Conservation (phyloP, 352 stramenopile species). For the Chrysophaeum taylorii region DNA sequence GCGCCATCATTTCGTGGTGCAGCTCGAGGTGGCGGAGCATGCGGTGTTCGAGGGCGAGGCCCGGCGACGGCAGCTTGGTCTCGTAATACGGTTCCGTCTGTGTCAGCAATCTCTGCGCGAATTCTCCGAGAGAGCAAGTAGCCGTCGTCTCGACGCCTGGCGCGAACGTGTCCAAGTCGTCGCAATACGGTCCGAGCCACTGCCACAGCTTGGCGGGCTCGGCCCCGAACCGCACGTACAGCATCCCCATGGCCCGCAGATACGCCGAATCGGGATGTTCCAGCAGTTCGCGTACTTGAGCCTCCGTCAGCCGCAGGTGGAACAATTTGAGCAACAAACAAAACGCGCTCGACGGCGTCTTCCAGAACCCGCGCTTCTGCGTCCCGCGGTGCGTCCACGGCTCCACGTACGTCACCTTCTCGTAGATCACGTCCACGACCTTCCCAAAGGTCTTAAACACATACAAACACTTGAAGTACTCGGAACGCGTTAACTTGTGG, state of each 20-base stretch:
- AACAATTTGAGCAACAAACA: conserved; percentile 93
- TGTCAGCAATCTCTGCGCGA: conserved; percentile 64
- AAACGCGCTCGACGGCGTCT: conserved; percentile 84
- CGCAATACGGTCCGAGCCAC: conserved; percentile 87
- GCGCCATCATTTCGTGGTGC: background rate
- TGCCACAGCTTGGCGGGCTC: conserved; percentile 78
- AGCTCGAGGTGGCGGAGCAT: conserved; percentile 81
- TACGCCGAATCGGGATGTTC: conserved; percentile 64
- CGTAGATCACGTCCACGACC: conserved; percentile 75
- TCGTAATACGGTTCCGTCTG: conserved; percentile 80
- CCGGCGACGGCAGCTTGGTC: conserved; percentile 86
- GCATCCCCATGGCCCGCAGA: conserved; percentile 87
- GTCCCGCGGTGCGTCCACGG: conserved; percentile 59
- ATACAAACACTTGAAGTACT: conserved; percentile 85
- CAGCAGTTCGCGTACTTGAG: conserved; percentile 89
- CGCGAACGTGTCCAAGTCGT: conserved; percentile 65
- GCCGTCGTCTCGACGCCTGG: background rate
- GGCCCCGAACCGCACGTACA: conserved; percentile 94
- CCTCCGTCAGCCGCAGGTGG: conserved; percentile 81
- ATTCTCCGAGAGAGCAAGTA: conserved; percentile 29
- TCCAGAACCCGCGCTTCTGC: background rate
- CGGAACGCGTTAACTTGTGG: conserved; percentile 81
- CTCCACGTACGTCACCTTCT: conserved; percentile 78
- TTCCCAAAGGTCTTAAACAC: conserved; percentile 47
- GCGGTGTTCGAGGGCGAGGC: conserved; percentile 81